These are phyloP conservation scores for Pseudohalonectria lignicola DNA, from an alignment of 2,329 filamentous ascomycete genomes.

Conservation along the genomic window DNA sequence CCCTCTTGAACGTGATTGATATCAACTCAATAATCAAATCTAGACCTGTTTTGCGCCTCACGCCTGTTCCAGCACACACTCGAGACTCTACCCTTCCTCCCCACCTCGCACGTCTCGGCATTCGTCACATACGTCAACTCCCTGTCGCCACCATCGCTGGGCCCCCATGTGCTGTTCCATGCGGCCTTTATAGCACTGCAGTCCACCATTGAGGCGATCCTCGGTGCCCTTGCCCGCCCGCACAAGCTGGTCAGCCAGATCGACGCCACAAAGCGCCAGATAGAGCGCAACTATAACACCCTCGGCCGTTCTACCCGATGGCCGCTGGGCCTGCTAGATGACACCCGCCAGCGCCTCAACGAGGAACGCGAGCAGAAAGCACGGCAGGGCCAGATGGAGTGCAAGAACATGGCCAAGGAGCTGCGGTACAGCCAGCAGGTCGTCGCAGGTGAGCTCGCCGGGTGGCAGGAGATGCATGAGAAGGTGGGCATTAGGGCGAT, in stretches of 20 bases:
- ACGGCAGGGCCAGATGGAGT: slow-evolving; percentile 56
- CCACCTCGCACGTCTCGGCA: slow-evolving; percentile 54
- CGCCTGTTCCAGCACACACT: slow-evolving; percentile 24
- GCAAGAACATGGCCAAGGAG: slow-evolving; percentile 66
- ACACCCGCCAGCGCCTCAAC: slow-evolving; percentile 70
- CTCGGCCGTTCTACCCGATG: slow-evolving; percentile 66
- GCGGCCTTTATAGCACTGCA: slow-evolving; percentile 70
- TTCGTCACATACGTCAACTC: slow-evolving; percentile 61
- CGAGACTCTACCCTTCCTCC: slow-evolving; percentile 54
- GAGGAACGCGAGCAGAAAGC: slow-evolving; percentile 79
- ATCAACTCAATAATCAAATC: slow-evolving; percentile 32
- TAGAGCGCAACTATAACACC: slow-evolving; percentile 68
- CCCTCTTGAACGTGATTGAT: neutral
- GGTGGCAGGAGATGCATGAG: slow-evolving; percentile 86
- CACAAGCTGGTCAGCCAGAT: slow-evolving; percentile 69
- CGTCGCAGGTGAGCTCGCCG: slow-evolving; percentile 81
- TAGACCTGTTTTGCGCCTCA: slow-evolving; percentile 27
- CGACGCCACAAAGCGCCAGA: slow-evolving; percentile 58
- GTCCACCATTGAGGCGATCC: slow-evolving; percentile 70
- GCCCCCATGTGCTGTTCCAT: slow-evolving; percentile 64
- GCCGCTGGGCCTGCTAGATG: slow-evolving; percentile 75
- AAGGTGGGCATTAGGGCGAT: slow-evolving; percentile 65
- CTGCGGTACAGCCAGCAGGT: slow-evolving; percentile 87
- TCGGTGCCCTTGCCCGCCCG: slow-evolving; percentile 69
- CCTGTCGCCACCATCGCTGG: slow-evolving; percentile 57